Percentiles rank a stretch among this genome's conserved stretches.
Conservation (phyloP, 1,139 yeast species). For the Yamadazyma diddensiae region DNA sequence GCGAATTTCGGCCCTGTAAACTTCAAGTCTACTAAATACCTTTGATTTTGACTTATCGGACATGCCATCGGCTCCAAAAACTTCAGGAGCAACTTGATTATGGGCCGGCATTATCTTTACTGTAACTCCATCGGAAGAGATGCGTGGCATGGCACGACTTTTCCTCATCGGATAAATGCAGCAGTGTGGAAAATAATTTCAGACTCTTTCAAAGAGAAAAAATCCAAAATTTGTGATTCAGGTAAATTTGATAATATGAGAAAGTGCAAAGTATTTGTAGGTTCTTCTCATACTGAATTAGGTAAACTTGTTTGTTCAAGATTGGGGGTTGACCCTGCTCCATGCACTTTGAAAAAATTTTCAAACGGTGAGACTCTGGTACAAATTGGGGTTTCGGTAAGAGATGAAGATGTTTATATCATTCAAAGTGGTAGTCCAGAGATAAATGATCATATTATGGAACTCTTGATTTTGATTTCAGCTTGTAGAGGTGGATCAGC, state of each 20-base stretch:
- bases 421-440: conserved; percentile 90
- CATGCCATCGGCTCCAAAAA: too few relatives aligned
- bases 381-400: conserved; percentile 69
- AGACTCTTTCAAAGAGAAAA: too few relatives aligned
- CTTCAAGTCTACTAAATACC: background rate
- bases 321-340: conserved; percentile 93
- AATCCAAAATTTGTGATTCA: too few relatives aligned
- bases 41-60: too few relatives aligned
- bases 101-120: too few relatives aligned
- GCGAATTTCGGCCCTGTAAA: background rate
- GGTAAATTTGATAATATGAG: conserved; percentile 54
- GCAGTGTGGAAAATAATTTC: too few relatives aligned
- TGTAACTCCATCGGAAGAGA: too few relatives aligned
- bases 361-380: conserved; percentile 90
- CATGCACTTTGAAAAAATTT: conserved; percentile 85
- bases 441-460: conserved; percentile 96
- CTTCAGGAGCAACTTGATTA: background rate
- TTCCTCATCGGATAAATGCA: too few relatives aligned
- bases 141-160: too few relatives aligned
- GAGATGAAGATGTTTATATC: conserved; percentile 84
- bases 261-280: conserved; percentile 94
- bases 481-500: conserved; percentile 99
- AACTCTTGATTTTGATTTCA: conserved; percentile 82
- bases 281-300: conserved; percentile 92
- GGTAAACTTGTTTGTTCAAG: conserved; percentile 88